Evolutionary conservation across 164 flowering plant species (phyloP).

Genomic region (Vitis amurensis): DNA sequence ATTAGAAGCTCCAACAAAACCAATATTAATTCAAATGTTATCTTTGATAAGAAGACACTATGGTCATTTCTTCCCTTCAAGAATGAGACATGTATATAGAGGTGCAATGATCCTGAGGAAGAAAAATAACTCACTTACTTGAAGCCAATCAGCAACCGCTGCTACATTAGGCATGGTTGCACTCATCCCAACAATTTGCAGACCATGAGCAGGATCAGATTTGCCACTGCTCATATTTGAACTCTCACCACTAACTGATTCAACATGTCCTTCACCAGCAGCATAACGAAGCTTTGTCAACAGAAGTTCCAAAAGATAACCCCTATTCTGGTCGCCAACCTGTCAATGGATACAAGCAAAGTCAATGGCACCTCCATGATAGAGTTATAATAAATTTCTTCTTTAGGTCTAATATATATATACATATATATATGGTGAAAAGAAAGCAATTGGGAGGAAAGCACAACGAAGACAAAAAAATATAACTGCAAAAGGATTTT

Average conservation of each 20-base stretch:
- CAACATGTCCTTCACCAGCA: slow-evolving; percentile 81
- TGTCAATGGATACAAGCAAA: slow-evolving; percentile 26
- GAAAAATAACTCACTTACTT: slow-evolving; percentile 46
- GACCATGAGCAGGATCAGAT: slow-evolving; percentile 67
- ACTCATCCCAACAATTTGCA: slow-evolving; percentile 99
- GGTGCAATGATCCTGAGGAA: neutral
- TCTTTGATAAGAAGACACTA: neutral
- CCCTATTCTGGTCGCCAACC: slow-evolving; percentile 95
- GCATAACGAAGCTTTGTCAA: slow-evolving; percentile 98
- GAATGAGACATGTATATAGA: too few species aligned
- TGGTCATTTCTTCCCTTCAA: too few species aligned
- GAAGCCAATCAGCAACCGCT: slow-evolving; percentile 98
- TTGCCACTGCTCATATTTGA: slow-evolving; percentile 78
- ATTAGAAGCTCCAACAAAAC: neutral
- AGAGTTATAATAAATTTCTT: too few species aligned
- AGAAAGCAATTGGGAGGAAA: neutral
- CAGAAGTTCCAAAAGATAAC: slow-evolving; percentile 92
- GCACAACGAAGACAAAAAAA: slow-evolving; percentile 1
- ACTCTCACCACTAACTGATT: slow-evolving; percentile 78
- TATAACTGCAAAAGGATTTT: neutral
- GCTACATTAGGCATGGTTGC: slow-evolving; percentile 98
- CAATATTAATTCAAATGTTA: neutral
- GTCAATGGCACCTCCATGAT: neutral
- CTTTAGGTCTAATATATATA: too few species aligned
- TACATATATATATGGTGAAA: neutral